Evolutionary conservation across 2,329 filamentous ascomycete genomes (phyloP).

Genomic region (Colletotrichum falcatum): DNA sequence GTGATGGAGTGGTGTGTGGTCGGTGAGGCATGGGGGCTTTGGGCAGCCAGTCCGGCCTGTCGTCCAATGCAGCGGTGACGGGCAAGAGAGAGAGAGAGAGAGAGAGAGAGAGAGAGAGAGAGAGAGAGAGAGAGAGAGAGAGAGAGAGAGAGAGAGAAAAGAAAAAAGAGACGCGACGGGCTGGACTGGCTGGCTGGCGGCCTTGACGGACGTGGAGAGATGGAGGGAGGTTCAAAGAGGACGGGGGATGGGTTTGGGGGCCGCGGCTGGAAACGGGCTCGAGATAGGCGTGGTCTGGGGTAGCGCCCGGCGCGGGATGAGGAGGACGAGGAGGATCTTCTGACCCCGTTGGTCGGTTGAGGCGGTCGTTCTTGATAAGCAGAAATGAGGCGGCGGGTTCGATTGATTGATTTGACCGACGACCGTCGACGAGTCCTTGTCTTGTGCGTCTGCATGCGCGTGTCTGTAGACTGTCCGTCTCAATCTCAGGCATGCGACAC

Average conservation of each 20-base stretch:
- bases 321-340: not conserved
- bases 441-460: not conserved
- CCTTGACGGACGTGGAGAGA: not conserved
- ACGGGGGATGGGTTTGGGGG: not conserved
- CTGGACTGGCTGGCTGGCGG: not conserved
- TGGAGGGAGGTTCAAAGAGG: not conserved
- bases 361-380: not conserved
- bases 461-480: not conserved
- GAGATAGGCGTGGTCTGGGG: constrained; percentile 1
- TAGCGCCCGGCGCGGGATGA: constrained; percentile 2
- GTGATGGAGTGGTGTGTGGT: not conserved
- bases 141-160: no score
- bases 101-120: no score
- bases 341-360: not conserved
- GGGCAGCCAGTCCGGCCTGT: not conserved
- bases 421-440: not conserved
- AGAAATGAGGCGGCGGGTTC: not conserved
- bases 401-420: not conserved
- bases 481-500: not conserved
- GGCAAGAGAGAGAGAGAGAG: no score
- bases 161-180: not conserved
- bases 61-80: not conserved
- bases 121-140: no score
- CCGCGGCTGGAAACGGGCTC: not conserved
- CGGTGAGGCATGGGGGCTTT: not conserved